Percentiles rank a stretch among this genome's conserved stretches.
Evolutionary conservation across 1,284 basidiomycete genomes (phyloP).

Genomic region (Trametes pubescens): DNA sequence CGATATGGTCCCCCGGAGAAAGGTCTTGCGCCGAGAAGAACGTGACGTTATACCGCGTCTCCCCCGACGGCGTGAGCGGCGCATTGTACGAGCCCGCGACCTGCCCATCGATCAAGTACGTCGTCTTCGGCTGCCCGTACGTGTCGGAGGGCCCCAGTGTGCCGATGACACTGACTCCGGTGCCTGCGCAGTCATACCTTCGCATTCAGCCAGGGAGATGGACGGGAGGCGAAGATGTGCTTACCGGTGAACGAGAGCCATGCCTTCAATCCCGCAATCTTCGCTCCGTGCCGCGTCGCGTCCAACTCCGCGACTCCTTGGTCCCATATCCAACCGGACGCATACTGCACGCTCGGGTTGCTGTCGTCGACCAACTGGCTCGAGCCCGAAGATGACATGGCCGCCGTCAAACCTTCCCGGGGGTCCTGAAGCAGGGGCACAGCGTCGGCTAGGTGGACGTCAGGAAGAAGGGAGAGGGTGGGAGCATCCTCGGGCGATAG

Average conservation of each 20-base stretch:
- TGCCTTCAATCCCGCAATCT: slow-evolving; percentile 1
- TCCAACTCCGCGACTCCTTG: slow-evolving; percentile 26
- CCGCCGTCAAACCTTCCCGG: not conserved
- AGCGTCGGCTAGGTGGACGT: not conserved
- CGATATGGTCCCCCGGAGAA: slow-evolving; percentile 10
- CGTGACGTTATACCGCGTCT: slow-evolving; percentile 18
- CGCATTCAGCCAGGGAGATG: no score
- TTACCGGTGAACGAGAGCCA: slow-evolving; percentile 27
- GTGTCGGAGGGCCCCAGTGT: slow-evolving; percentile 17
- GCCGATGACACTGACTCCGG: slow-evolving; percentile 12
- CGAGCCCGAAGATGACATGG: slow-evolving; percentile 2
- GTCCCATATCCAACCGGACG: slow-evolving; percentile 26
- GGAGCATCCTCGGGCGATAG: no score
- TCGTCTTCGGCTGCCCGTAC: slow-evolving; percentile 22
- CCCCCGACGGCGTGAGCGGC: slow-evolving; percentile 15
- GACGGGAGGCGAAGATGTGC: not conserved
- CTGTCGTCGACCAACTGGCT: slow-evolving; percentile 1
- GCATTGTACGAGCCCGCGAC: slow-evolving; percentile 19
- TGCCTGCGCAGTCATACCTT: not conserved
- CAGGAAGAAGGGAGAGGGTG: no score
- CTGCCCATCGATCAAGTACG: slow-evolving; percentile 25
- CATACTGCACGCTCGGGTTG: slow-evolving; percentile 25
- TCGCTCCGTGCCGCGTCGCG: slow-evolving; percentile 27
- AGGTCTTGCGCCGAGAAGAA: slow-evolving; percentile 29
- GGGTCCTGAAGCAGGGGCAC: not conserved